phyloP scores from a whole-genome alignment of 208 protist species.

The Naegleria lovaniensis region DNA sequence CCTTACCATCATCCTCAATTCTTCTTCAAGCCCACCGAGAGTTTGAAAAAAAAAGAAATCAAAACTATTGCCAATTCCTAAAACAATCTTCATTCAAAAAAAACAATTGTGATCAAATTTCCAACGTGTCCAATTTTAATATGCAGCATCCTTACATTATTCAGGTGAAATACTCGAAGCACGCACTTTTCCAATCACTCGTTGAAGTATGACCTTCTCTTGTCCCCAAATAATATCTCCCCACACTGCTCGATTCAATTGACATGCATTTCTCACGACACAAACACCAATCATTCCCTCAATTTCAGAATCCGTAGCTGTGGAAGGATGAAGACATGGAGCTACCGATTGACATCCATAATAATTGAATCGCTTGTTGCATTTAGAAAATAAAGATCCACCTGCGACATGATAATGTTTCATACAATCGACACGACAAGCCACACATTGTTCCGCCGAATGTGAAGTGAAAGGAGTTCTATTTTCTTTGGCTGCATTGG shows the following conservation, averaged over 20 bases:
- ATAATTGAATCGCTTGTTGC: not conserved
- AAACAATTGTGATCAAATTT: not conserved
- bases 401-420: not conserved
- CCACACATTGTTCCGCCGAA: not conserved
- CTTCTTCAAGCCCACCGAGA: too few species aligned
- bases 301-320: not conserved
- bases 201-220: not conserved
- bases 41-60: too few species aligned
- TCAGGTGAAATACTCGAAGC: not conserved
- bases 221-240: not conserved
- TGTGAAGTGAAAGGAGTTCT: not conserved
- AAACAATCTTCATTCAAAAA: not conserved
- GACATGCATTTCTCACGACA: not conserved
- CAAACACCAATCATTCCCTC: conserved; percentile 3
- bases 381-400: not conserved
- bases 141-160: not conserved
- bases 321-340: not conserved
- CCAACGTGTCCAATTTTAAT: too few species aligned
- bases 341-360: not conserved
- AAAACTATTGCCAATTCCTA: too few species aligned
- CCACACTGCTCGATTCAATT: not conserved
- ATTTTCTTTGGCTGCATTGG: not conserved
- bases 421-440: conserved; percentile 2
- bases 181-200: not conserved
- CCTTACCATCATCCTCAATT: too few species aligned